Conservation (phyloP, 2,329 filamentous ascomycete species). For the Cladophialophora bantiana region DNA sequence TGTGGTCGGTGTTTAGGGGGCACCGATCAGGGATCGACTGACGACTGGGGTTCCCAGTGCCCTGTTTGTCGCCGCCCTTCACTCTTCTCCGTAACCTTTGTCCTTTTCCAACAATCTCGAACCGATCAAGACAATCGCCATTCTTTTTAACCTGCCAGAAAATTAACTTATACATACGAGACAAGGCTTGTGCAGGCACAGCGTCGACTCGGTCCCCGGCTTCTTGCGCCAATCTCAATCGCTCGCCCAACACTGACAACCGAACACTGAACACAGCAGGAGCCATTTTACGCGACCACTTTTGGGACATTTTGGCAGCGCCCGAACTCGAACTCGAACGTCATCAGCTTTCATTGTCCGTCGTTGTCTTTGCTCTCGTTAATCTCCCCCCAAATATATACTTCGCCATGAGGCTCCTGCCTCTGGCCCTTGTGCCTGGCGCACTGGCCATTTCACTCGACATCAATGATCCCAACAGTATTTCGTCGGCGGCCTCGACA, state of each 20-base stretch:
- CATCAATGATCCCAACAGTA: constrained; percentile 18
- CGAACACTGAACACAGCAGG: background rate
- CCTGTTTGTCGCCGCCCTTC: constrained; percentile 6
- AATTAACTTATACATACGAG: background rate
- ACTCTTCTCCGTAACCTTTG: constrained; percentile 1
- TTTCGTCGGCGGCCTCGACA: constrained; percentile 47
- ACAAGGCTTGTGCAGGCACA: constrained; percentile 19
- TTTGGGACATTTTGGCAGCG: background rate
- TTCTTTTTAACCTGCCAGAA: constrained; percentile 13
- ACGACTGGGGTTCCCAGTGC: background rate
- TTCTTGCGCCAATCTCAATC: constrained; percentile 1
- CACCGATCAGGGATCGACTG: background rate
- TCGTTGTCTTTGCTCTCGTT: background rate
- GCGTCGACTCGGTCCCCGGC: background rate
- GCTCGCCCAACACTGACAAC: background rate
- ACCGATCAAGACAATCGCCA: constrained; percentile 3
- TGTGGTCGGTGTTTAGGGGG: constrained; percentile 8
- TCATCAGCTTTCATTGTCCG: background rate
- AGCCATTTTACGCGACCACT: background rate
- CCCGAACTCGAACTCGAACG: background rate
- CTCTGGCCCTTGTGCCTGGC: constrained; percentile 24
- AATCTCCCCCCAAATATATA: background rate
- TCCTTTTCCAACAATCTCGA: constrained; percentile 8
- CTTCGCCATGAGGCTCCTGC: constrained; percentile 24
- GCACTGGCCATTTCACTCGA: constrained; percentile 29